Evolutionary conservation across 2,329 filamentous ascomycete species (phyloP).

Genomic region (Colletotrichum nymphaeae): DNA sequence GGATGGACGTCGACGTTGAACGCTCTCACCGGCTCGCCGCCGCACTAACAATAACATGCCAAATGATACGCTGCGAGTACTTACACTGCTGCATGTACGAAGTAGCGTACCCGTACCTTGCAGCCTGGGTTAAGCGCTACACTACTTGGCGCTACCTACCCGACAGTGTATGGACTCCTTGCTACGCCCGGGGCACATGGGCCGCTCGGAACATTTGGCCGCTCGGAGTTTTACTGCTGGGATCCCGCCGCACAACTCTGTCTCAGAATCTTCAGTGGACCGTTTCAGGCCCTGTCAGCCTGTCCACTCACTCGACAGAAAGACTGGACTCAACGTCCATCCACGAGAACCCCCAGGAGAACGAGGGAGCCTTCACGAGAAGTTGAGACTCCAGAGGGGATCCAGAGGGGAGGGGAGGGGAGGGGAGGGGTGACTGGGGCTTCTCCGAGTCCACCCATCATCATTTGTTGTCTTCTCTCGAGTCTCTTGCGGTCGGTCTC

Average conservation of each 20-base stretch:
- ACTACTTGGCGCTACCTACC: neutral
- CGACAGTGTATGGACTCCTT: neutral
- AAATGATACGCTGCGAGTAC: no score
- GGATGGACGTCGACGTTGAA: neutral
- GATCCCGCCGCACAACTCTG: conserved; percentile 12
- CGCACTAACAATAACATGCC: neutral
- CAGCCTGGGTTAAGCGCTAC: no score
- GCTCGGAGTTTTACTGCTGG: conserved; percentile 8
- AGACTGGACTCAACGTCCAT: neutral
- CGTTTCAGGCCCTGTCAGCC: conserved; percentile 31
- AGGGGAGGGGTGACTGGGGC: neutral
- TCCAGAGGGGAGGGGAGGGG: neutral
- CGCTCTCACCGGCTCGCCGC: neutral
- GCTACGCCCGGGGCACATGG: neutral
- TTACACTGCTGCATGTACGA: no score
- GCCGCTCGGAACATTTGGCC: conserved; percentile 16
- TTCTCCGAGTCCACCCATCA: neutral
- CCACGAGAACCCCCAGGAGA: neutral
- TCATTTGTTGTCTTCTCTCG: neutral
- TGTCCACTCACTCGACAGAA: conserved; percentile 9
- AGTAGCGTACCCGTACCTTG: no score
- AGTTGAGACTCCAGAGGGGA: no score
- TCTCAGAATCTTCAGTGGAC: conserved; percentile 24
- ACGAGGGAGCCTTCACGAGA: no score
- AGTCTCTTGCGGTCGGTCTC: neutral